A percentile compares a stretch with the other conserved stretches of the same genome.
phyloP scores from a whole-genome alignment of 2,329 filamentous ascomycete species.

The Ascochyta viciae-villosae region DNA sequence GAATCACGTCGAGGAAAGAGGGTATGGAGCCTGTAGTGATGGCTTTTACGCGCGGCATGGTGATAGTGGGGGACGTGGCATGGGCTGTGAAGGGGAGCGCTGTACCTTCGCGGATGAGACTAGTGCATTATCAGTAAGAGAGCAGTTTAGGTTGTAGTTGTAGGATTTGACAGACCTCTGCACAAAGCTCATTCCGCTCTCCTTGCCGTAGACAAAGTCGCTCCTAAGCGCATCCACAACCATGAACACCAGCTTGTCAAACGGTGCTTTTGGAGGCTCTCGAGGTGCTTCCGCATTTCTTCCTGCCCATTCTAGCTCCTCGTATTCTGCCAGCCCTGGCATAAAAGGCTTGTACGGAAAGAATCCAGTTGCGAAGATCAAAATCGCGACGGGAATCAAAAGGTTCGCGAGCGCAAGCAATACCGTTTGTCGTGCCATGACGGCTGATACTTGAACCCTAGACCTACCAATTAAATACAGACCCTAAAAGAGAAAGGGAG shows the following conservation, averaged over 20 bases:
- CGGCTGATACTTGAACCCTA: not conserved
- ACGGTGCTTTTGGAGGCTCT: conserved; percentile 68
- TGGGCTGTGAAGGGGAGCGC: conserved; percentile 95
- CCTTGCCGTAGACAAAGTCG: conserved; percentile 87
- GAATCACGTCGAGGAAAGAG: conserved; percentile 93
- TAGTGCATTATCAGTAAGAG: conserved; percentile 47
- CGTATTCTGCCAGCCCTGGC: conserved; percentile 78
- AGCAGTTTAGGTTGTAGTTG: not conserved
- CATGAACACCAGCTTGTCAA: conserved; percentile 95
- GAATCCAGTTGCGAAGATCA: conserved; percentile 85
- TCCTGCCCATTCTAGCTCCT: conserved; percentile 59
- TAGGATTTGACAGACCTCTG: conserved; percentile 69
- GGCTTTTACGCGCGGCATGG: conserved; percentile 96
- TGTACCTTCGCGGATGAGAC: conserved; percentile 80
- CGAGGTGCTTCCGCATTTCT: conserved; percentile 40
- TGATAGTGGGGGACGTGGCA: conserved; percentile 95
- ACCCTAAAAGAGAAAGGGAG: not conserved
- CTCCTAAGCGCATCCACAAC: conserved; percentile 89
- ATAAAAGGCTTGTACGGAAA: conserved; percentile 97
- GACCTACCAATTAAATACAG: conserved; percentile 7
- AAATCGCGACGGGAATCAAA: conserved; percentile 72
- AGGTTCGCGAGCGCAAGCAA: conserved; percentile 73
- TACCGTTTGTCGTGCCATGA: conserved; percentile 37
- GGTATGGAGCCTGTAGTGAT: conserved; percentile 98
- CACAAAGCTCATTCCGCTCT: conserved; percentile 84